Base-by-base conservation (phyloP, 352 stramenopile species). In the Phytopythium montanum region DNA sequence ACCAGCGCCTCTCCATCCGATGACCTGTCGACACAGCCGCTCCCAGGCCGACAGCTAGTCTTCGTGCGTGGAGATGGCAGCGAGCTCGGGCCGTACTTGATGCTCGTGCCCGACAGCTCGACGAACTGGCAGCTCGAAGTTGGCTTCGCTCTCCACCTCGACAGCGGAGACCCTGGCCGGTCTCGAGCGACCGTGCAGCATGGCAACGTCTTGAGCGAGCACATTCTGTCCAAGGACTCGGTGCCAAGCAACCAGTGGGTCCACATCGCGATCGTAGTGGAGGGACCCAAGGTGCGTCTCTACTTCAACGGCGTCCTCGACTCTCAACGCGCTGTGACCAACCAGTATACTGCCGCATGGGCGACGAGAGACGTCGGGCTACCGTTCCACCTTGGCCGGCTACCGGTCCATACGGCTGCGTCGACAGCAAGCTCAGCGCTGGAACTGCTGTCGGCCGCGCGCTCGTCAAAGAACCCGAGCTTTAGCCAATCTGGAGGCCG, bases 271-370 rank as follows among this genome's bases (percentile, higher is more conserved):
- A 57, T 98, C 5, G 86, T 97, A 12, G 61, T 86, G 48, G 93
- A 98, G 73, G 70, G 74, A 4, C 67, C 72, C 7, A 97, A 97
- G 57, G 54, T 98, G 8, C 81, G 88, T 3, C 59, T 98, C 8
- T 98, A 96, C 61, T 56, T 98, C 13, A 97, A 98, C 44, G 93
- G 92, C 2, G 56, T 87, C 23, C 68, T 97, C 0, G 93, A 98
- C 56, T 78, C 65, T 16, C 88, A 98, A 60, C 82, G 82, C 16
- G 84, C 73, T 6, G 70, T 92, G n/a, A 52, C 72, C 2, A 60
- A 68, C 0, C 57, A 75, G 36, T 70, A 73, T 14, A 56, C 72
- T 41, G 50, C 69, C 16, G 60, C 71, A 3, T 64, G 74, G 50
- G 62, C 56, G 4, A 51, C 46, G 61, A 66, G 62, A 16, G 76